These are phyloP conservation scores for Cucumis sativus DNA, from an alignment of 306 rosid species.

Conservation along the genomic window DNA sequence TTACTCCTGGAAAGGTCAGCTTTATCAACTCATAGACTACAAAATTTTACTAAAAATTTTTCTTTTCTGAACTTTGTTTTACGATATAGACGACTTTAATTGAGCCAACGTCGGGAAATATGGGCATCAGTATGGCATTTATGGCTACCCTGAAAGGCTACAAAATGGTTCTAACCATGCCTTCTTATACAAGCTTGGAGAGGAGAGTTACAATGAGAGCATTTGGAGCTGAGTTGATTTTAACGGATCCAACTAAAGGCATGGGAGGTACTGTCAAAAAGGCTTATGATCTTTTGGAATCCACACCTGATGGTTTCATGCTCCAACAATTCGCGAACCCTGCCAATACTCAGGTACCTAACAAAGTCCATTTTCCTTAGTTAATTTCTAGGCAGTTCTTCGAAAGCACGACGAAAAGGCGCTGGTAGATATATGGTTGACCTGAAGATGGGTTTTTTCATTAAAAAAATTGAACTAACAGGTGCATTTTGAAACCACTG, in stretches of 20 bases:
- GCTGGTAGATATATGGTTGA: background rate
- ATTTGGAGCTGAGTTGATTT: slow-evolving; percentile 74
- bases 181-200: slow-evolving; percentile 67
- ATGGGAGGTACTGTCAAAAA: slow-evolving; percentile 80
- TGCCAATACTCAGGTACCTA: slow-evolving; percentile 53
- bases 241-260: slow-evolving; percentile 77
- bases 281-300: slow-evolving; percentile 69
- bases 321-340: slow-evolving; percentile 86
- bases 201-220: slow-evolving; percentile 78
- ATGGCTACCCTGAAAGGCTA: slow-evolving; percentile 79
- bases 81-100: slow-evolving; percentile 47
- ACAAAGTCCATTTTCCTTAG: background rate
- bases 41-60: background rate
- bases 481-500: slow-evolving; percentile 96
- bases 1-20: slow-evolving; percentile 43
- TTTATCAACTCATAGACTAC: background rate
- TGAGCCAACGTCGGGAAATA: slow-evolving; percentile 88
- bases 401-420: background rate
- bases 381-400: no score
- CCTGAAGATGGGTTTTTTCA: background rate
- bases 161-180: slow-evolving; percentile 74
- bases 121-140: slow-evolving; percentile 87
- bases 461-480: slow-evolving; percentile 9
- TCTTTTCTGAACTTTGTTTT: background rate
- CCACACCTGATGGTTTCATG: slow-evolving; percentile 71